Percentiles rank a stretch among this genome's conserved stretches.
phyloP scores from a whole-genome alignment of 495 filamentous ascomycete species.

The Chaetomium cochliodes region DNA sequence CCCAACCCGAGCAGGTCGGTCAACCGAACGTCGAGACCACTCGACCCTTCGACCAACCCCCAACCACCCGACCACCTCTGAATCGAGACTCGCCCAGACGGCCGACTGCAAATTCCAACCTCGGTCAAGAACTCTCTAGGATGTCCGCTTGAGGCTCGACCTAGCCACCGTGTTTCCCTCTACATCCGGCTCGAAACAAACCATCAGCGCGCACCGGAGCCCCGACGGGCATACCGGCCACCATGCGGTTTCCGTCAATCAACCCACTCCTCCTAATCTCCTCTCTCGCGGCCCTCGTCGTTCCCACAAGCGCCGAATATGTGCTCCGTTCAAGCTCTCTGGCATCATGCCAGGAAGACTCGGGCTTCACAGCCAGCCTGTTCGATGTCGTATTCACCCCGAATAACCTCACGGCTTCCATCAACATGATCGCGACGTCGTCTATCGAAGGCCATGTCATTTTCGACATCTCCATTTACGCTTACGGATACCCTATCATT shows the following conservation, averaged over 20 bases:
- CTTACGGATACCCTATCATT: constrained; percentile 76
- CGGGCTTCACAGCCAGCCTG: constrained; percentile 75
- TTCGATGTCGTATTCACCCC: constrained; percentile 82
- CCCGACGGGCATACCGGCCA: constrained; percentile 18
- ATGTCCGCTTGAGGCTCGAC: constrained; percentile 1
- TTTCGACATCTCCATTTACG: constrained; percentile 71
- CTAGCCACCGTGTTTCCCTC: not conserved
- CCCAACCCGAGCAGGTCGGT: not conserved
- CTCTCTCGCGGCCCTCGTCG: constrained; percentile 36
- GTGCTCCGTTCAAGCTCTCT: constrained; percentile 72
- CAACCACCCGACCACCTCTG: not conserved
- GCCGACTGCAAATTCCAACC: not conserved
- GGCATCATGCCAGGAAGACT: constrained; percentile 73
- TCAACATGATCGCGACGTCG: constrained; percentile 81
- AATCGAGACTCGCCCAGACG: not conserved
- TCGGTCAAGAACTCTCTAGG: not conserved
- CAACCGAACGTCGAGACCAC: not conserved
- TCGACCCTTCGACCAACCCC: not conserved
- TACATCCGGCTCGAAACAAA: not conserved
- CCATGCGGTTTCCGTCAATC: constrained; percentile 38
- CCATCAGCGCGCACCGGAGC: not conserved
- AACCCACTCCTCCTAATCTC: constrained; percentile 38
- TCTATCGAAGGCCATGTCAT: constrained; percentile 81
- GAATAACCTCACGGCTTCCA: constrained; percentile 64
- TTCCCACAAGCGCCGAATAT: constrained; percentile 34